A percentile compares a stretch with the other conserved stretches of the same genome.
These are phyloP conservation scores for Coprinopsis sp. DNA, from an alignment of 768 basidiomycete species.

Conservation along the genomic window DNA sequence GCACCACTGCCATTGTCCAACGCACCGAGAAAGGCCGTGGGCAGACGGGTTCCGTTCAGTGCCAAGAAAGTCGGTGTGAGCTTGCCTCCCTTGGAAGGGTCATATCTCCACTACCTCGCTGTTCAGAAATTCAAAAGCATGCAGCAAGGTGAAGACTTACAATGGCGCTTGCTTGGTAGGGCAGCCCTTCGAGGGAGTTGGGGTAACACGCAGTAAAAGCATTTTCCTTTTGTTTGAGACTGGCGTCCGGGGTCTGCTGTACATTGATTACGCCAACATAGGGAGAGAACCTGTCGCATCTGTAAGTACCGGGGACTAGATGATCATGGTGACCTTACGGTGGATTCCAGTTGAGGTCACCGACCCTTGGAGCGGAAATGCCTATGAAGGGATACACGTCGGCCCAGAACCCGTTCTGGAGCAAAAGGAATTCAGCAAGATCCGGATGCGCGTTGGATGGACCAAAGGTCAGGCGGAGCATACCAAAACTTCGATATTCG, in stretches of 20 bases:
- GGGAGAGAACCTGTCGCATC: background rate
- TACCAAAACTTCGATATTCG: constrained; percentile 1
- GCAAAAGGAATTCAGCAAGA: background rate
- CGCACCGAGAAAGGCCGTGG: background rate
- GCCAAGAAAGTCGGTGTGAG: background rate
- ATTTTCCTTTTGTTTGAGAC: background rate
- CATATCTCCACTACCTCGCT: background rate
- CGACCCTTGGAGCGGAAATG: background rate
- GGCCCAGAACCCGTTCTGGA: background rate
- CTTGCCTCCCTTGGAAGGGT: background rate
- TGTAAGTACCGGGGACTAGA: background rate
- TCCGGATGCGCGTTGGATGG: background rate
- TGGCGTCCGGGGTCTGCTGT: background rate
- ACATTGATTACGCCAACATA: background rate
- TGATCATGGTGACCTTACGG: background rate
- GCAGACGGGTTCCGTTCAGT: background rate
- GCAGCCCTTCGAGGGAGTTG: background rate
- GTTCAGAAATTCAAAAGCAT: background rate
- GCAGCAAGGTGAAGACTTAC: background rate
- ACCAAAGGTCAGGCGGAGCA: background rate
- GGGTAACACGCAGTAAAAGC: constrained; percentile 3
- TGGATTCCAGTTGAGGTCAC: background rate
- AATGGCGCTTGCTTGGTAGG: background rate
- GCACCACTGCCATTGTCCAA: background rate
- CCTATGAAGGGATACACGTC: background rate